Percentiles rank a stretch among this genome's conserved stretches.
Conservation (phyloP, 352 stramenopile genomes). For the Thalassiosira exigua region DNA sequence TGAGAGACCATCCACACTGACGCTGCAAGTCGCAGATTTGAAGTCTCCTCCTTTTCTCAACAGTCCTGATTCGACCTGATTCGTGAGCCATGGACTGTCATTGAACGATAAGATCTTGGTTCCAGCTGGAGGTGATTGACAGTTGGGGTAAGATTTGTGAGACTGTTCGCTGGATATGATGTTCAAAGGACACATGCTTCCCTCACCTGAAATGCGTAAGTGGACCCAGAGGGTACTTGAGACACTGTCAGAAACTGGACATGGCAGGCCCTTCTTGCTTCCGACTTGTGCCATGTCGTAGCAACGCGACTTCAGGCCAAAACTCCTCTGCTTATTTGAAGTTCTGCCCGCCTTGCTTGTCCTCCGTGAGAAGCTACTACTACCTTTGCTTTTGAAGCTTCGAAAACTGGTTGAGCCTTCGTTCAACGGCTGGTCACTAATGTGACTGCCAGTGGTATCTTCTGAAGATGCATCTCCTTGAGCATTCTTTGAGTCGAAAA, state of each 20-base stretch:
- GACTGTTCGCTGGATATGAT: no score
- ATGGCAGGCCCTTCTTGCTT: slow-evolving; percentile 47
- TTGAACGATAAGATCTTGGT: slow-evolving; percentile 17
- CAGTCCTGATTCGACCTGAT: slow-evolving; percentile 14
- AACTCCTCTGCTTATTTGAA: slow-evolving; percentile 3
- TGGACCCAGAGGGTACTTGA: background rate
- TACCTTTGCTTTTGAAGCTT: slow-evolving; percentile 31
- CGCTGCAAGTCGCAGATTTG: slow-evolving; percentile 48
- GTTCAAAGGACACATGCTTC: no score
- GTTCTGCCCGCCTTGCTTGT: slow-evolving; percentile 19
- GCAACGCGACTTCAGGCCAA: slow-evolving; percentile 24
- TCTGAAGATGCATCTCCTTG: slow-evolving; percentile 1
- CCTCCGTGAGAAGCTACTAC: slow-evolving; percentile 9
- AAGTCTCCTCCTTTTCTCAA: slow-evolving; percentile 17
- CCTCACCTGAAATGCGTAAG: slow-evolving; percentile 5
- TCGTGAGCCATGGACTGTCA: slow-evolving; percentile 9
- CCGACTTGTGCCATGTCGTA: slow-evolving; percentile 51
- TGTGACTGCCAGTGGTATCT: slow-evolving; percentile 11
- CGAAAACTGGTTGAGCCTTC: no score
- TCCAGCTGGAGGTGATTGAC: background rate
- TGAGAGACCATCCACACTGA: slow-evolving; percentile 55
- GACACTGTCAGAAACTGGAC: background rate
- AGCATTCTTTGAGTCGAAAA: slow-evolving; percentile 5
- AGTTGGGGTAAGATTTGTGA: no score
- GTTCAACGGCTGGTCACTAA: background rate